phyloP scores from a whole-genome alignment of 148 eudicot species.

The Camellia lanceoleosa region DNA sequence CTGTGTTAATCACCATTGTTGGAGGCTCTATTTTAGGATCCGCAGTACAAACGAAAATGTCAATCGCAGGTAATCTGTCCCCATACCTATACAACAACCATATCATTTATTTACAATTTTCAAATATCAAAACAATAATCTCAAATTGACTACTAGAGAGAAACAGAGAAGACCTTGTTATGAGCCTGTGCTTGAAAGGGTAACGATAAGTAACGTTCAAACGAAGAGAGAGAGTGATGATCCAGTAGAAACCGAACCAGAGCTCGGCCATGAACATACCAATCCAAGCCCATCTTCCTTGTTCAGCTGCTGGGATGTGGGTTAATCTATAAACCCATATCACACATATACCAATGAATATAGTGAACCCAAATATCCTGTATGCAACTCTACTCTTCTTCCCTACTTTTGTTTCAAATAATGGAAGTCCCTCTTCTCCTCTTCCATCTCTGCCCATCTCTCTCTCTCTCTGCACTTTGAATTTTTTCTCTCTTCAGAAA shows the following conservation, averaged over 20 bases:
- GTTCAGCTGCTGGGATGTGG: no score
- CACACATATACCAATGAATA: no score
- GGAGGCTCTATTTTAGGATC: slow-evolving; percentile 46
- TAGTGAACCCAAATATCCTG: no score
- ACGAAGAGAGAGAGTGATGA: slow-evolving; percentile 28
- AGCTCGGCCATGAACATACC: no score
- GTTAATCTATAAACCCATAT: no score
- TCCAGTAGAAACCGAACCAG: no score
- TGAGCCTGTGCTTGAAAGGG: slow-evolving; percentile 38
- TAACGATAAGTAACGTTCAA: slow-evolving; percentile 27
- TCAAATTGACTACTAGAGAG: background rate
- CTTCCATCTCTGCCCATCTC: no score
- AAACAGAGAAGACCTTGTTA: slow-evolving; percentile 19
- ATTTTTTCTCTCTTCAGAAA: no score
- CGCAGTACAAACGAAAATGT: slow-evolving; percentile 36
- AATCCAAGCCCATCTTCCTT: no score
- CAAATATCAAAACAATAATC: no score
- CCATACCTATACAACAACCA: slow-evolving; percentile 17
- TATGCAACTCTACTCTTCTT: background rate
- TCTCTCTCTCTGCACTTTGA: no score
- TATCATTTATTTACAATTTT: no score
- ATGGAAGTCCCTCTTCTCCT: slow-evolving; percentile 1
- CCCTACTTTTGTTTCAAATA: slow-evolving; percentile 37
- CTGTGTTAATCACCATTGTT: slow-evolving; percentile 35
- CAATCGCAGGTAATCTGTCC: slow-evolving; percentile 33